phyloP scores from a whole-genome alignment of 192 early-diverging fungal genomes.

The Entomortierella beljakovae region DNA sequence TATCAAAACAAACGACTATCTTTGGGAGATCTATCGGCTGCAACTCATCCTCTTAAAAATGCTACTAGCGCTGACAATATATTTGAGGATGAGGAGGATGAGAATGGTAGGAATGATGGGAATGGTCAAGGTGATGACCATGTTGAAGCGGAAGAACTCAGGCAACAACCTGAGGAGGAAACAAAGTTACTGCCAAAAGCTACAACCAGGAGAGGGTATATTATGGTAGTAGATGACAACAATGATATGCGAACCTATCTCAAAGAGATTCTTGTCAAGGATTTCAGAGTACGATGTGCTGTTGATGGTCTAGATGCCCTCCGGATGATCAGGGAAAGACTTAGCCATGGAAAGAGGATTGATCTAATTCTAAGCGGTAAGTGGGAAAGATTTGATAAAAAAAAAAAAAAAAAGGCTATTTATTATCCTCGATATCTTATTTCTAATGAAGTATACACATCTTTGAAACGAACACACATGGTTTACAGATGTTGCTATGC shows the following conservation, averaged over 20 bases:
- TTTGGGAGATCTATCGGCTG: too few species aligned
- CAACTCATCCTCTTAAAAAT: too few species aligned
- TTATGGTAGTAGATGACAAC: slow-evolving; percentile 62
- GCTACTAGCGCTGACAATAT: too few species aligned
- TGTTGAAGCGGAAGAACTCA: not conserved
- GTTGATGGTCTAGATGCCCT: slow-evolving; percentile 56
- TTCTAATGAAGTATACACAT: too few species aligned
- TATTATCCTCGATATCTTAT: too few species aligned
- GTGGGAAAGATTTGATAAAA: not conserved
- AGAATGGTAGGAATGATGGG: slow-evolving; percentile 5
- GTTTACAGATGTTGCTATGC: slow-evolving; percentile 75
- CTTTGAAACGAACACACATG: too few species aligned
- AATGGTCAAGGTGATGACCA: slow-evolving; percentile 1
- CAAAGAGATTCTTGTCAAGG: slow-evolving; percentile 35
- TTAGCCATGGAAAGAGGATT: slow-evolving; percentile 37
- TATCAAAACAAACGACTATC: too few species aligned
- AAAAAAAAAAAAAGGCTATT: too few species aligned
- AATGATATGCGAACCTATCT: slow-evolving; percentile 60
- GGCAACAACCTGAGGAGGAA: not conserved
- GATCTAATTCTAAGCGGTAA: slow-evolving; percentile 57
- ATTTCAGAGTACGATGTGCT: slow-evolving; percentile 49
- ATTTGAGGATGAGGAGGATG: not conserved
- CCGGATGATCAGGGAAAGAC: slow-evolving; percentile 32
- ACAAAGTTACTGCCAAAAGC: not conserved
- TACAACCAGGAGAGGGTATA: slow-evolving; percentile 26